phyloP scores from a whole-genome alignment of 139 green algal genomes.

The Eudorina sp. region DNA sequence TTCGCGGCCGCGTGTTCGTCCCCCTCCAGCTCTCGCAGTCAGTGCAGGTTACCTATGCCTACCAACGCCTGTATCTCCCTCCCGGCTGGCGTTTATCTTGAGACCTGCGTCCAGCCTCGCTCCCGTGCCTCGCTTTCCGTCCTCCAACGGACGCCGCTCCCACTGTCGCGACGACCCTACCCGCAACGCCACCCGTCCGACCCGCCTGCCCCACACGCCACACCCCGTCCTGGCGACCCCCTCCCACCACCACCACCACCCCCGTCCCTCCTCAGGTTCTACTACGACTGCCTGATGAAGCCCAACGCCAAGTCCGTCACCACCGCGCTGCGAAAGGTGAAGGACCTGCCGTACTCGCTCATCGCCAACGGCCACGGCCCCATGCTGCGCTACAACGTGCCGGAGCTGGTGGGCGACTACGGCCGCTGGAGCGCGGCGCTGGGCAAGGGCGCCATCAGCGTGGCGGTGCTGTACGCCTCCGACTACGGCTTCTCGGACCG shows the following conservation, averaged over 20 bases:
- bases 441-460: constrained; percentile 67
- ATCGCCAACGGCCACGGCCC: constrained; percentile 94
- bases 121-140: too few relatives aligned
- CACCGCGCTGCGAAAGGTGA: constrained; percentile 91
- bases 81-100: too few relatives aligned
- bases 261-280: constrained; percentile 84
- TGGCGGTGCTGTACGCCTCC: constrained; percentile 90
- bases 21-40: too few relatives aligned
- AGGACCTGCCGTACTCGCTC: constrained; percentile 82
- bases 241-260: not conserved
- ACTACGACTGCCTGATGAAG: constrained; percentile 99
- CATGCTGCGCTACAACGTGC: constrained; percentile 76
- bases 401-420: constrained; percentile 74
- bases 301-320: constrained; percentile 94
- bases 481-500: constrained; percentile 96
- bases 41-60: too few relatives aligned
- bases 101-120: too few relatives aligned
- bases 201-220: too few relatives aligned
- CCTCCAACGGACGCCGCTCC: too few relatives aligned
- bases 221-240: too few relatives aligned
- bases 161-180: too few relatives aligned
- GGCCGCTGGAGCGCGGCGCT: constrained; percentile 83
- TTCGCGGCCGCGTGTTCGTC: too few relatives aligned
- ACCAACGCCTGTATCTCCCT: too few relatives aligned
- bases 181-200: too few relatives aligned